phyloP scores from a whole-genome alignment of 768 basidiomycete genomes.

The Russula griseocarnosa region DNA sequence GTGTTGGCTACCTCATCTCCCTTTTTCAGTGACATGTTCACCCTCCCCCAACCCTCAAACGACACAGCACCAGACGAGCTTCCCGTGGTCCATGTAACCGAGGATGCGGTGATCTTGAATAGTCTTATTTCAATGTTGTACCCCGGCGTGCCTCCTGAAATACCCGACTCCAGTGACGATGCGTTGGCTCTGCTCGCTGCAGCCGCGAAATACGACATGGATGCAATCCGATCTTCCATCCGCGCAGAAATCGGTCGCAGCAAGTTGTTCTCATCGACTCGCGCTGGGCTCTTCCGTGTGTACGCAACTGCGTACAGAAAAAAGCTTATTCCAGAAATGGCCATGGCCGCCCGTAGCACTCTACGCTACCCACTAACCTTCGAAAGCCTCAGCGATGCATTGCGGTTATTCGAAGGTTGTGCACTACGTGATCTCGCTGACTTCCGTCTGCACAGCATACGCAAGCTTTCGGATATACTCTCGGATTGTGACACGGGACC shows the following conservation, averaged over 20 bases:
- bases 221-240: not conserved
- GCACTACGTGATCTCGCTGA: not conserved
- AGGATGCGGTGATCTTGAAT: not conserved
- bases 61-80: not conserved
- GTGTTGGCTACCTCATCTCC: not conserved
- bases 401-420: not conserved
- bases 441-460: not conserved
- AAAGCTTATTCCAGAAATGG: not conserved
- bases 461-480: not conserved
- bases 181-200: not conserved
- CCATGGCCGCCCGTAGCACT: not conserved
- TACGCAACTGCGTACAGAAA: not conserved
- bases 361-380: not conserved
- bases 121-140: not conserved
- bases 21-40: not conserved
- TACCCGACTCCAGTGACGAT: not conserved
- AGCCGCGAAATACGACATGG: not conserved
- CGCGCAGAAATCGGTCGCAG: not conserved
- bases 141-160: not conserved
- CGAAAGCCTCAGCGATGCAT: not conserved
- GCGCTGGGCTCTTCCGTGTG: not conserved
- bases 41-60: not conserved
- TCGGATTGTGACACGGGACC: not conserved
- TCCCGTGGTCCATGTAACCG: not conserved
- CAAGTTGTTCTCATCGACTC: not conserved